Conservation (phyloP, 2,329 filamentous ascomycete species). For the Thermothelomyces thermophilus region DNA sequence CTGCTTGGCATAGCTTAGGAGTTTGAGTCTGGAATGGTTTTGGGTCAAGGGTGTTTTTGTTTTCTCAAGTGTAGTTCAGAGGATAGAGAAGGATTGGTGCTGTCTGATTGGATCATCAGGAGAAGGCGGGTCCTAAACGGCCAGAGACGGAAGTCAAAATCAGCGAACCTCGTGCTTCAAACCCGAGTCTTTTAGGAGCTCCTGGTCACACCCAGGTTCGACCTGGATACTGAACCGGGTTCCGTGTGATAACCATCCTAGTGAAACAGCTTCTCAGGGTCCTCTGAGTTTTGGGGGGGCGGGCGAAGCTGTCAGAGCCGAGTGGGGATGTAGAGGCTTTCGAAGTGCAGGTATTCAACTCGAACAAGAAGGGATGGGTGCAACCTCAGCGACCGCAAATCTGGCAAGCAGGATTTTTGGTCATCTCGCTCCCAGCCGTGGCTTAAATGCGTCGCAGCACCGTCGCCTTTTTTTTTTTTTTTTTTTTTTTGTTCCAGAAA, state of each 20-base stretch:
- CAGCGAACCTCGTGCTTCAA: not conserved
- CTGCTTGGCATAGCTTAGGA: constrained; percentile 3
- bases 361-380: not conserved
- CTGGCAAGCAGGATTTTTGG: too few relatives aligned
- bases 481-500: not conserved
- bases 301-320: not conserved
- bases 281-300: not conserved
- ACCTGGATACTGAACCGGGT: not conserved
- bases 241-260: not conserved
- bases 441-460: not conserved
- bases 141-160: too few relatives aligned
- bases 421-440: not conserved
- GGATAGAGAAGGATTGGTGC: not conserved
- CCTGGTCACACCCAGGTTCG: too few relatives aligned
- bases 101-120: too few relatives aligned
- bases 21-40: not conserved
- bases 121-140: too few relatives aligned
- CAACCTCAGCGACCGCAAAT: not conserved
- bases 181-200: too few relatives aligned
- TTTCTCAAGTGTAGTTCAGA: not conserved
- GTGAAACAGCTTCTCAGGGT: not conserved
- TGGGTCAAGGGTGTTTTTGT: not conserved
- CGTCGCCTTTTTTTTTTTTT: not conserved
- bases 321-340: not conserved
- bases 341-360: not conserved